Base-by-base conservation (phyloP, 2,329 filamentous ascomycete genomes). In the Sporothrix variecibatus region DNA sequence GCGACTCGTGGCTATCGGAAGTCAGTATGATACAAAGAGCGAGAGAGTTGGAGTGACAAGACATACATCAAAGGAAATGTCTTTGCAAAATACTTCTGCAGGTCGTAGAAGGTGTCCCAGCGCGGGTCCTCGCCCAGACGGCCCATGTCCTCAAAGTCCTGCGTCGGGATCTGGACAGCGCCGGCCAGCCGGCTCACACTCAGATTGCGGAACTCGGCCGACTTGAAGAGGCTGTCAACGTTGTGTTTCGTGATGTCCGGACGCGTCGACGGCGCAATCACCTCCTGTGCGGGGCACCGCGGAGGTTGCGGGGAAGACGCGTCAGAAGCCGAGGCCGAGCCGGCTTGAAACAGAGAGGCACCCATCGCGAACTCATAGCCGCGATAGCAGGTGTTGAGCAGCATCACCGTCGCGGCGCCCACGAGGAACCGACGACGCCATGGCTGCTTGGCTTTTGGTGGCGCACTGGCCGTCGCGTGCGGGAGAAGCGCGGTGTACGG, bases 111-210 rank as follows among this genome's bases (percentile, higher is more conserved):
- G 12, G 56, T 60, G 15, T 60, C 56, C 56, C 56, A 60, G 7
- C 56, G 56, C 56, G 28, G 56, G 56, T 60, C 56, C 15, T 60
- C 56, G 15, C 56, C 56, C 28, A 60, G 56, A 3, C 28, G 56
- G 56, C 56, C 56, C 56, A 60, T 60, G 5, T 60, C 56, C 56
- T 60, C 56, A 34, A 60, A 60, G 7, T 60, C 28, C n/a, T 60
- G 56, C 6, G 56, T 60, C 28, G 56, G 56, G 3, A 60, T 34
- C 56, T 60, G 56, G 7, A 60, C 56, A 15, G 56, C 56, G 15
- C 56, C 56, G 28, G 56, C 28, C 28, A 60, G 28, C 7, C 56
- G 56, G 17, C 28, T 34, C 1, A 60, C 56, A 17, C 28, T 60
- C 12, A 60, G 56, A 34, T 60, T 60, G 28, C 56, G 56, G 15